These are phyloP conservation scores for Syzygium malaccense DNA, from an alignment of 441 rosid species.

Conservation along the genomic window DNA sequence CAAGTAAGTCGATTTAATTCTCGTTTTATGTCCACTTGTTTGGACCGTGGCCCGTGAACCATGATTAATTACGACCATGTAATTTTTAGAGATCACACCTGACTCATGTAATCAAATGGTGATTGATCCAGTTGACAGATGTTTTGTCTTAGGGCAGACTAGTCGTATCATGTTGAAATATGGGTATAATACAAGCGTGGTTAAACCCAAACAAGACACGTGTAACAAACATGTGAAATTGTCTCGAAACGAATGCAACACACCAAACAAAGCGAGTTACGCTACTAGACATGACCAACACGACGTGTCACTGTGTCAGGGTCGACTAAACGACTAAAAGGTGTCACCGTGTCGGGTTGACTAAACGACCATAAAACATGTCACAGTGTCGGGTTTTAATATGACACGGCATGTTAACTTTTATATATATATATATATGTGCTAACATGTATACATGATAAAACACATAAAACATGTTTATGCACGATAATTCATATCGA, in stretches of 20 bases:
- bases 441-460: rapidly evolving
- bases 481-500: not conserved
- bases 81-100: not conserved
- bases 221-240: not conserved
- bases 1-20: not conserved
- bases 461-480: not conserved
- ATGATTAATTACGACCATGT: not conserved
- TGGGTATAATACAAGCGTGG: rapidly evolving
- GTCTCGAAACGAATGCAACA: not conserved
- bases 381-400: rapidly evolving
- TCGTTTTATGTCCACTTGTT: not conserved
- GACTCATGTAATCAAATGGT: not conserved
- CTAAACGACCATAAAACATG: not conserved
- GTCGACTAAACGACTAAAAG: not conserved
- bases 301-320: rapidly evolving
- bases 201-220: not conserved
- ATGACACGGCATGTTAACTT: not conserved
- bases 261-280: too few species aligned
- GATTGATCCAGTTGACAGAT: rapidly evolving
- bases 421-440: too few species aligned
- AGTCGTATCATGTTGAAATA: not conserved
- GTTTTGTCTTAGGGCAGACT: rapidly evolving
- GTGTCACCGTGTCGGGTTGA: rapidly evolving
- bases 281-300: not conserved
- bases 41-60: not conserved